A percentile compares a stretch with the other conserved stretches of the same genome.
Evolutionary conservation across 2,329 filamentous ascomycete species (phyloP).

Genomic region (Penicillium occitanis): DNA sequence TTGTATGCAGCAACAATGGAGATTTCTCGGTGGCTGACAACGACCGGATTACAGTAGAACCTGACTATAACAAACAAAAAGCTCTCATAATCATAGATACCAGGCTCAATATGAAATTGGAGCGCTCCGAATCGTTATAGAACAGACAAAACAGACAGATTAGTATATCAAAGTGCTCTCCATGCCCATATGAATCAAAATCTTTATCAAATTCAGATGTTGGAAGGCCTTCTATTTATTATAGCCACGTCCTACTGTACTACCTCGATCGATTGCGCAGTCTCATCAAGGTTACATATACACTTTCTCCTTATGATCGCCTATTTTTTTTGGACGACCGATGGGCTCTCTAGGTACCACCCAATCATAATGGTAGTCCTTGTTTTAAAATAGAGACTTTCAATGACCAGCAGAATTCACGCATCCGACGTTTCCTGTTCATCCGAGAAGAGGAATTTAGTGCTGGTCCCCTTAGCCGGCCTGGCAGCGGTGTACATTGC

Average conservation of each 20-base stretch:
- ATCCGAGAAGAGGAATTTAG: not conserved
- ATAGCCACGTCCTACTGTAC: not conserved
- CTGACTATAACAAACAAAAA: no score
- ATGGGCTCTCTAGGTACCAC: not conserved
- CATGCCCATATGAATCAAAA: no score
- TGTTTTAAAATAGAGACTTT: not conserved
- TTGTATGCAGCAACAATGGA: not conserved
- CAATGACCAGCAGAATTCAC: not conserved
- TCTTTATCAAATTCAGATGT: no score
- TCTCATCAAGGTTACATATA: not conserved
- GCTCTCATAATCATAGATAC: no score
- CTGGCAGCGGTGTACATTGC: not conserved
- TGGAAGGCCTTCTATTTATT: no score
- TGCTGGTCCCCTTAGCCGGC: not conserved
- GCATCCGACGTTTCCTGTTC: not conserved
- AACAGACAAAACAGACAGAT: no score
- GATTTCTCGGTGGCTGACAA: not conserved
- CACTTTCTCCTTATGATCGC: not conserved
- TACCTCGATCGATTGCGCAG: not conserved
- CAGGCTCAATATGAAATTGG: no score
- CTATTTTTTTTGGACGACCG: not conserved
- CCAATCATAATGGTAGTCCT: not conserved
- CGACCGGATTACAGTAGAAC: not conserved
- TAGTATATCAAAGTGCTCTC: no score
- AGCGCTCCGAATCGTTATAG: no score